phyloP scores from a whole-genome alignment of 2,329 filamentous ascomycete species.

The Hirsutella minnesotensis region DNA sequence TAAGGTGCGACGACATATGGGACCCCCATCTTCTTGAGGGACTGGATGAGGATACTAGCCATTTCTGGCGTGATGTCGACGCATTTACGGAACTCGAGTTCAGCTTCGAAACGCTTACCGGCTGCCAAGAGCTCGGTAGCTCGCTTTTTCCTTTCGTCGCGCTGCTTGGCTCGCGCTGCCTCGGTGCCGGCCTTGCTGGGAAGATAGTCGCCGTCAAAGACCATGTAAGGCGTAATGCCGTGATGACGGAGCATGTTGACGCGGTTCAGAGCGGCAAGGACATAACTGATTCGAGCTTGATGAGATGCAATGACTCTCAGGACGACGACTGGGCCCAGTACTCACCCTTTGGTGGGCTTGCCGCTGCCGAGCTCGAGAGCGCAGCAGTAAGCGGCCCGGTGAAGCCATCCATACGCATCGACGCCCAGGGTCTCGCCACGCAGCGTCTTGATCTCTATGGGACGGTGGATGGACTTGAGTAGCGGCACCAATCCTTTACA shows the following conservation, averaged over 20 bases:
- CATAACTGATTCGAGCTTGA: constrained; percentile 46
- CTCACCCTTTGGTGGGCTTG: constrained; percentile 77
- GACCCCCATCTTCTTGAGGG: constrained; percentile 68
- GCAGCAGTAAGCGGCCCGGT: constrained; percentile 82
- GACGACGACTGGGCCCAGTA: background rate
- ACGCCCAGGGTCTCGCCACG: constrained; percentile 82
- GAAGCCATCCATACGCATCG: constrained; percentile 96
- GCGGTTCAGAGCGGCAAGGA: constrained; percentile 81
- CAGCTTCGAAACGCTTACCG: constrained; percentile 69
- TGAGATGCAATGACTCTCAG: background rate
- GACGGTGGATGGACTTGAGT: constrained; percentile 91
- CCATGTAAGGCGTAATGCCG: constrained; percentile 83
- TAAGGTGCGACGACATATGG: constrained; percentile 92
- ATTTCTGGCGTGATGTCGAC: constrained; percentile 94
- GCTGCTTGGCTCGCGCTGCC: constrained; percentile 57
- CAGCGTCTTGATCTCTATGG: constrained; percentile 76
- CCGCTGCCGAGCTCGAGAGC: constrained; percentile 81
- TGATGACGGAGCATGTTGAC: constrained; percentile 92
- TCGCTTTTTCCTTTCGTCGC: constrained; percentile 63
- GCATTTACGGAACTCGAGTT: constrained; percentile 83
- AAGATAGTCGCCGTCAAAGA: constrained; percentile 92
- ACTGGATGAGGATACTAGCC: constrained; percentile 84
- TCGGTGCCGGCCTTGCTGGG: constrained; percentile 90
- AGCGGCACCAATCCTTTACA: constrained; percentile 71
- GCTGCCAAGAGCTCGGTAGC: constrained; percentile 72